Percentiles rank a stretch among this genome's conserved stretches.
Evolutionary conservation across 805 yeast genomes (phyloP).

Genomic region (Candida nanaspora): DNA sequence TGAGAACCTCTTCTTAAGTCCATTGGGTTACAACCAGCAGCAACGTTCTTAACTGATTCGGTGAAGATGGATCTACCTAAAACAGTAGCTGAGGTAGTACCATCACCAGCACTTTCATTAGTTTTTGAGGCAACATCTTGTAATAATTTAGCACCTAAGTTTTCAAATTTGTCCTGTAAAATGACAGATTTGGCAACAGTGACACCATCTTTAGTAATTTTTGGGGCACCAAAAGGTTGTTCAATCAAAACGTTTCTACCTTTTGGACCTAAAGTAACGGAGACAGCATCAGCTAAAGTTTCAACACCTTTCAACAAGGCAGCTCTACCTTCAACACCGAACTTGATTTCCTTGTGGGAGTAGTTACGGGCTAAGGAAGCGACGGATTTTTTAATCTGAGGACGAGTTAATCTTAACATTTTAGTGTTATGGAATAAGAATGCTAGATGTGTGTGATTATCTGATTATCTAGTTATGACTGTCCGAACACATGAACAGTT

Average conservation of each 20-base stretch:
- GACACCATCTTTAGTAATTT: constrained; percentile 98
- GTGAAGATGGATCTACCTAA: constrained; percentile 93
- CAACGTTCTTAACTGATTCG: constrained; percentile 92
- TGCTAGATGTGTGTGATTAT: constrained; percentile 2
- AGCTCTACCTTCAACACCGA: constrained; percentile 97
- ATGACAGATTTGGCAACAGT: constrained; percentile 87
- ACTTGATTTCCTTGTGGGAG: constrained; percentile 88
- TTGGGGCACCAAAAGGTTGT: constrained; percentile 94
- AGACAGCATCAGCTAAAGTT: constrained; percentile 90
- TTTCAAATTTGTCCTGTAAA: constrained; percentile 85
- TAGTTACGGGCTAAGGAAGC: constrained; percentile 39
- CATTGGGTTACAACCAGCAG: constrained; percentile 99
- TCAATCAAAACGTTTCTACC: constrained; percentile 96
- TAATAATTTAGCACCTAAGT: constrained; percentile 89
- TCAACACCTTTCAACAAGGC: constrained; percentile 91
- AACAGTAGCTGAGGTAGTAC: constrained; percentile 96
- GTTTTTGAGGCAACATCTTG: constrained; percentile 98
- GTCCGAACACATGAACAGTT: too few species aligned
- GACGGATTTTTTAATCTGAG: constrained; percentile 32
- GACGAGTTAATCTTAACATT: constrained; percentile 46
- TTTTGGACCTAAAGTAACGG: constrained; percentile 95
- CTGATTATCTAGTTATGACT: too few species aligned
- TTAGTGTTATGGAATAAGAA: background rate
- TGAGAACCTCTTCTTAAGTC: constrained; percentile 96
- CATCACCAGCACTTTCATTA: constrained; percentile 97